Evolutionary conservation across 768 basidiomycete species (phyloP), one percentile per base, ranked within the genome.

Genomic region (Suillus luteus): DNA sequence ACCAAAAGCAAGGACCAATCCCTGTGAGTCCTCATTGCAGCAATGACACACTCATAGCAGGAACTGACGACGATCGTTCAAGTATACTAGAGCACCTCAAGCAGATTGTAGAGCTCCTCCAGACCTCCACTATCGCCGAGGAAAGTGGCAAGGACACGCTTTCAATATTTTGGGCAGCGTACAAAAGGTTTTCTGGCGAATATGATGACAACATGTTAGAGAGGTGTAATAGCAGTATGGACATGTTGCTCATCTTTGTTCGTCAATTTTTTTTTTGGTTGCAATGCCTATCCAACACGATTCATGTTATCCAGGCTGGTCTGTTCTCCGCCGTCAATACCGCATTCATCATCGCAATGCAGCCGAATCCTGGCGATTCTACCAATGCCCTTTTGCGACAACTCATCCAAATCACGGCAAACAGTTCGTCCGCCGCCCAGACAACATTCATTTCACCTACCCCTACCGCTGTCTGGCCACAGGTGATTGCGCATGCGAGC

Each of bases 261-360:
- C 6, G 33, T 35, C 33, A 35, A 35, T 8, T 35, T 6, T 35
- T 33, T 4, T 35, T 33, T 4, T 33, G 4, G 33, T 35, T 35
- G 33, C 33, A 33, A 10, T 60, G 15, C 19, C n/a, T 57, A 15
- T 22, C 59, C 22, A 15, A 51, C 31, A 54, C 1, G 8, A 22
- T 2, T 3, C 19, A 22, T 4, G 33, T 35, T 35, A 35, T 8
- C 38, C 24, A 68, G 67, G 67, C 67, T 24, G 64, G 64, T 38
- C 55, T 68, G 17, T 68, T 68, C 38, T 68, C 67, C 3, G 67
- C 44, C n/a, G 68, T 65, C 48, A 49, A 55, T 37, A 62, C 64
- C 3, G 40, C 67, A 17, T 68, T 68, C 54, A 55, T 68, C 37
- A 40, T 68, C 5, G 48, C 48, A 15, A 54, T 68, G 55, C 55